phyloP scores from a whole-genome alignment of 1,284 basidiomycete species.

The Mrakiaceae sp. region DNA sequence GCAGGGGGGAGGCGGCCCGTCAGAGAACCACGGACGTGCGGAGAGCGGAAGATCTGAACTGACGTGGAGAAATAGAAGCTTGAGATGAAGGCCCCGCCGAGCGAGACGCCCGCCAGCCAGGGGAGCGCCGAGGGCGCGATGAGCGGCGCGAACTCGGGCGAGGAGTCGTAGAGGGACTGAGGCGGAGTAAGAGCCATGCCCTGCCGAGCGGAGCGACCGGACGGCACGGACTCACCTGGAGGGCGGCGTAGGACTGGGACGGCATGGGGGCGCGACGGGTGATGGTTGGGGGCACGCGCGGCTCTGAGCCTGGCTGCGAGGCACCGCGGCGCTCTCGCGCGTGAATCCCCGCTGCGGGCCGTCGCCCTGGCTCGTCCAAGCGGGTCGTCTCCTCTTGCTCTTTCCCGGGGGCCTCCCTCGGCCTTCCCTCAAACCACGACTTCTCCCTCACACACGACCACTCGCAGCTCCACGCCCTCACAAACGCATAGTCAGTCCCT shows the following conservation, averaged over 20 bases:
- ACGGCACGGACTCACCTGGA: neutral
- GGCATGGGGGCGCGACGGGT: neutral
- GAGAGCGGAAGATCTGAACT: constrained; percentile 20
- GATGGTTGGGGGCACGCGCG: neutral
- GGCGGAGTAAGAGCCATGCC: neutral
- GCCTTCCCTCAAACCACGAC: neutral
- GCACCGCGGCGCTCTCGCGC: too few relatives aligned
- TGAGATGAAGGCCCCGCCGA: constrained; percentile 61
- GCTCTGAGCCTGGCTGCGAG: too few relatives aligned
- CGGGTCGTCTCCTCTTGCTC: neutral
- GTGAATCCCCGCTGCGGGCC: too few relatives aligned
- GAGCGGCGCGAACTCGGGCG: constrained; percentile 55
- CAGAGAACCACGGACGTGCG: neutral
- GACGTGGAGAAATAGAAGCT: constrained; percentile 85
- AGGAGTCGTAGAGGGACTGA: constrained; percentile 45
- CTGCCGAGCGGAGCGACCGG: neutral
- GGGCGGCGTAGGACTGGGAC: neutral
- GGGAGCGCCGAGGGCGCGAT: constrained; percentile 56
- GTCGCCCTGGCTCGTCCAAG: neutral
- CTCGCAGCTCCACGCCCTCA: neutral
- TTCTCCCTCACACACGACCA: neutral
- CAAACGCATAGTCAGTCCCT: neutral
- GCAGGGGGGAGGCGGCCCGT: neutral
- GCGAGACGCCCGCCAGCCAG: constrained; percentile 57
- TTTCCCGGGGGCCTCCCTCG: neutral